A percentile compares a stretch with the other conserved stretches of the same genome.
phyloP scores from a whole-genome alignment of 2,329 filamentous ascomycete species.

The Akanthomyces dipterigenus region DNA sequence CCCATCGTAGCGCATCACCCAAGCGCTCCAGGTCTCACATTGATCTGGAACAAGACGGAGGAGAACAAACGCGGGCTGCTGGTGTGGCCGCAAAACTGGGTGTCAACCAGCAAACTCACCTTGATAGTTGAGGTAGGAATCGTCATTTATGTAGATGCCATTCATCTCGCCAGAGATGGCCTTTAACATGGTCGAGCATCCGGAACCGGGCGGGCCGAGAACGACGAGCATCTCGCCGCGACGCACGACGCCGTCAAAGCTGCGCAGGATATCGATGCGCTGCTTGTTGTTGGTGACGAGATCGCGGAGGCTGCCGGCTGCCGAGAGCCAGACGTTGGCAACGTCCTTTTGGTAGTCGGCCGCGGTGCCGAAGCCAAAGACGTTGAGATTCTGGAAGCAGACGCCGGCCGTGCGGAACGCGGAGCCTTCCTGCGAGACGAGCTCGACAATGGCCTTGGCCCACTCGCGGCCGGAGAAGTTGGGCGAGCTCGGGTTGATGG shows the following conservation, averaged over 20 bases:
- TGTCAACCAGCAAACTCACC: slow-evolving; percentile 30
- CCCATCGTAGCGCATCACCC: neutral
- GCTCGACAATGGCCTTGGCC: slow-evolving; percentile 47
- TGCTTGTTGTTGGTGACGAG: slow-evolving; percentile 46
- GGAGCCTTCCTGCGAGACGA: slow-evolving; percentile 41
- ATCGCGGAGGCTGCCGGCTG: slow-evolving; percentile 32
- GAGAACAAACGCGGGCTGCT: neutral
- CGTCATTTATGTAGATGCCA: slow-evolving; percentile 62
- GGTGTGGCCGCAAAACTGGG: neutral
- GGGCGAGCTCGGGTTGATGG: slow-evolving; percentile 39
- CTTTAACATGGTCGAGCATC: slow-evolving; percentile 77
- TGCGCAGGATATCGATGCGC: slow-evolving; percentile 57
- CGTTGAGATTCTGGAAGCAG: slow-evolving; percentile 56
- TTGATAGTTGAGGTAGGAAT: slow-evolving; percentile 72
- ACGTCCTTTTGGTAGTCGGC: slow-evolving; percentile 65
- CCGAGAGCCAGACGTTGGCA: slow-evolving; percentile 47
- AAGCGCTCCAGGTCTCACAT: neutral
- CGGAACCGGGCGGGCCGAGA: slow-evolving; percentile 59
- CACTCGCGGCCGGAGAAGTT: slow-evolving; percentile 47
- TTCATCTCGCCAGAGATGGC: slow-evolving; percentile 73
- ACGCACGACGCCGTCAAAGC: slow-evolving; percentile 58
- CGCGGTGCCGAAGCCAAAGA: slow-evolving; percentile 59
- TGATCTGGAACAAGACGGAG: neutral
- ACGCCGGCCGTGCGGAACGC: slow-evolving; percentile 54
- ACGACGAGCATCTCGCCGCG: slow-evolving; percentile 68